These are phyloP conservation scores for Euphorbia schlechtendalii DNA, from an alignment of 441 rosid species.

Conservation along the genomic window DNA sequence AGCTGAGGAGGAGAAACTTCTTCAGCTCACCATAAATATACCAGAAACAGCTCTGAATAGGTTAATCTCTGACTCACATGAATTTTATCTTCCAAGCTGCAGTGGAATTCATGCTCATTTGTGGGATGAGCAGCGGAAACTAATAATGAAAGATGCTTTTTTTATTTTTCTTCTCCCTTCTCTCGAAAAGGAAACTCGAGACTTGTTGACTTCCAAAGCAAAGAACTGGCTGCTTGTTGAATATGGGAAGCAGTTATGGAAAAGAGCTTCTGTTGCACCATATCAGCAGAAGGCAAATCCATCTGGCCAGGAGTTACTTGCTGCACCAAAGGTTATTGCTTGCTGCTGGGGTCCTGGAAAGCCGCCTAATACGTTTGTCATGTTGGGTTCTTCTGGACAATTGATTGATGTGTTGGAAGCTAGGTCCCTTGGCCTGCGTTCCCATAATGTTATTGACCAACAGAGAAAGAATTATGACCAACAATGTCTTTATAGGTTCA, in stretches of 20 bases:
- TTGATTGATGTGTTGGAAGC: conserved; percentile 71
- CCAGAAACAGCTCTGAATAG: conserved; percentile 43
- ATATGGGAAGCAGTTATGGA: conserved; percentile 68
- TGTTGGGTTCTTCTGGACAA: conserved; percentile 81
- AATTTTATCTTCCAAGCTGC: conserved; percentile 50
- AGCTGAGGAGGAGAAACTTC: conserved; percentile 84
- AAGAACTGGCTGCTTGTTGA: conserved; percentile 62
- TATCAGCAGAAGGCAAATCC: conserved; percentile 58
- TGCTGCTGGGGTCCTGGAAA: conserved; percentile 95
- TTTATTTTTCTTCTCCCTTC: conserved; percentile 59
- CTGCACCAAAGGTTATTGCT: conserved; percentile 76
- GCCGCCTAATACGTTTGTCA: conserved; percentile 77
- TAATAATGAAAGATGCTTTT: conserved; percentile 62
- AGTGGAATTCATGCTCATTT: conserved; percentile 58
- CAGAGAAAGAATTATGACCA: conserved; percentile 78
- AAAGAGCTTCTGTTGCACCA: conserved; percentile 66
- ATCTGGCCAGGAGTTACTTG: conserved; percentile 52
- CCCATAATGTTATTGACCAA: conserved; percentile 70
- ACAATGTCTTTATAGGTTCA: conserved; percentile 63
- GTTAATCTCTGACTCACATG: conserved; percentile 46
- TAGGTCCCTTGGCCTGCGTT: conserved; percentile 55
- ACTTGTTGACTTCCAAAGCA: conserved; percentile 52
- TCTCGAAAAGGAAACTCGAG: conserved; percentile 77
- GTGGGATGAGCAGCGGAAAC: conserved; percentile 81
- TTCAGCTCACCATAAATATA: conserved; percentile 63